Base-by-base conservation (phyloP, 257 asterid species). In the Solanum etuberosum region DNA sequence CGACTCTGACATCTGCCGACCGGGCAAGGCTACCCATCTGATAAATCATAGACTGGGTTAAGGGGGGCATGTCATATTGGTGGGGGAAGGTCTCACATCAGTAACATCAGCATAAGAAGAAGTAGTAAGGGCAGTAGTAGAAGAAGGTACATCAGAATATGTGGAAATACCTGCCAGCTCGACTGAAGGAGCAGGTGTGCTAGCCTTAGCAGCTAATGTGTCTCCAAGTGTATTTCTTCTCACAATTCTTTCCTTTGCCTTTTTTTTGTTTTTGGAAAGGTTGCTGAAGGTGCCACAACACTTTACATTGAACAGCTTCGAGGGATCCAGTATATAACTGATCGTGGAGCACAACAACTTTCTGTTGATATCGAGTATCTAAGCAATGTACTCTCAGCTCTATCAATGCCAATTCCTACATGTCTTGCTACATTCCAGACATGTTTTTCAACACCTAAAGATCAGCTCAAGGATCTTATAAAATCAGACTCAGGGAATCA, bases 261-360 rank as follows among this genome's bases (percentile, higher is more conserved):
- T 5, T 76, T 73, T 80, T 20, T 71, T 40, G 27, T 73, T 71
- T 20, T 76, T 29, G n/a, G 76, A 46, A 85, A 97, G 98, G 99
- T 97, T 82, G 99, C 98, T 32, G 99, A 97, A 91, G 99, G 99
- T 87, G 98, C 99, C 35, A 91, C 94, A 2, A 93, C 94, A 31
- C 99, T 97, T 51, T 97, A 95, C 86, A 89, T 93, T 61, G 98
- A 97, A 88, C 99, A 97, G 89, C 86, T 97, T 86, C 95, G 97
- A 2, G 99, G 98, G 85, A 95, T 97, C 83, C 99, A 97, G 83
- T 92, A 92, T 86, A 91, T 97, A 89, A 93, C 98, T 12, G 98
- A 97, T 83, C 98, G 97, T 14, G 99, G 98, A 89, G 99, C 99
- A 5, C 98, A 92, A 86, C 99, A 97, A 89, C 93, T 97, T 73